Evolutionary conservation across 768 basidiomycete species (phyloP), one percentile per base, ranked within the genome.

Genomic region (Xerocomellus chrysenteron): DNA sequence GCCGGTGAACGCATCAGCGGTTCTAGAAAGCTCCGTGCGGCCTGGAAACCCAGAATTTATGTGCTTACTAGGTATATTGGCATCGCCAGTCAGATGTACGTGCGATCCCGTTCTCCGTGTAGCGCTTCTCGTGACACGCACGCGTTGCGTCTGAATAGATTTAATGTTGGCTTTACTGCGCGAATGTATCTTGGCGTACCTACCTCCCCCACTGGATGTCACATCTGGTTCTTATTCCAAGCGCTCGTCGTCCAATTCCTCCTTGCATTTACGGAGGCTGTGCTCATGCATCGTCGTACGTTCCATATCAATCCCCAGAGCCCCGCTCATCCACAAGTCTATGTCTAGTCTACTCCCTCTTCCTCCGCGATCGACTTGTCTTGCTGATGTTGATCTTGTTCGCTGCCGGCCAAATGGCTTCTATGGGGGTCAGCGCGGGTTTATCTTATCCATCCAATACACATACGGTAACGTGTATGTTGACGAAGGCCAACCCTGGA

Each of bases 281-380:
- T 62, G 12, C 48, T 67, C 13, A 63, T 69, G 59, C 52, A 16
- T 28, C 60, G 53, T 19, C 33, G 67, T 68, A 55, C 35, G 67
- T 56, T 16, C 12, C 30, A 39, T 19, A 2, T 47, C 12, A 2
- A 12, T 16, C 21, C 6, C 16, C 2, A 24, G 19, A 19, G 2
- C 9, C 3, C 13, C 10, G 19, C 47, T 56, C 41, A 36, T 36
- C 13, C 13, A 19, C 16, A n/a, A 28, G 16, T 26, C 28, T 28
- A 28, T 7, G 9, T 26, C 52, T 35, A 68, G 67, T 63, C 43
- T 57, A 62, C 37, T 53, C 52, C 11, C 56, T 69, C 19, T 68
- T 59, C 48, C 26, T 58, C 8, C 35, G 42, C 2, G 56, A 24
- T 42, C 54, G 17, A 19, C 13, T 43, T 3, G 55, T 68, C 26